Base-by-base conservation (phyloP, 129 eudicot genomes). In the Helichrysum umbraculigerum region DNA sequence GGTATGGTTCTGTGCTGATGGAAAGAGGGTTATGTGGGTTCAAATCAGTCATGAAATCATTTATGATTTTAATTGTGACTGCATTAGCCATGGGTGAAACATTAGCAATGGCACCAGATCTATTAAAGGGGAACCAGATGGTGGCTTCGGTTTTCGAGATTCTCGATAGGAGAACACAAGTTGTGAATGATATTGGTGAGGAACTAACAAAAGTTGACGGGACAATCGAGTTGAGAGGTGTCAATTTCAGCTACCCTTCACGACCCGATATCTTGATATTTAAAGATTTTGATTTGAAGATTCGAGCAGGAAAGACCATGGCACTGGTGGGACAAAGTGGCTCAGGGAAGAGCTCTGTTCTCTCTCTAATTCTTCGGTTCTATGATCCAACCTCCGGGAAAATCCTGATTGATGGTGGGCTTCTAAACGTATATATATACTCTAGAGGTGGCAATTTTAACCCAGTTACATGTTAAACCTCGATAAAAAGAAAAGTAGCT, bases 41-140 rank as follows among this genome's bases (percentile, higher is more conserved):
- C 65, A 95, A 95, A 66, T 89, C 97, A 1, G 89, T 95, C 42
- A 95, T 95, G 99, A 95, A 95, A 81, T 80, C 99, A 7, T 95
- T 95, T 72, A 95, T 95, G 99, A 96, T 95, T 78, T 79, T 95
- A 83, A 95, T 95, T 20, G 99, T 95, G 33, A 91, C 97, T 25
- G 99, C 99, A 9, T 80, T 95, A 70, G 97, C 94, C 62, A 95
- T 95, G 99, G 99, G 99, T 4, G 99, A 95, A 82, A 95, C 97
- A 4, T 75, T 95, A 51, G 99, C 97, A 69, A 89, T 95, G 96
- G 99, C 99, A 54, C 99, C 99, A 2, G 99, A 95, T 63, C 81
- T 95, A 11, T 82, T 95, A 20, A 95, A 95, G 70, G 99, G 99
- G 25, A 95, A 95, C 87, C 93, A 91, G 65, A 95, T 95, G 97